Percentiles rank a stretch among this genome's conserved stretches.
These are phyloP conservation scores for Talaromyces islandicus DNA, from an alignment of 2,329 filamentous ascomycete species.

Conservation along the genomic window DNA sequence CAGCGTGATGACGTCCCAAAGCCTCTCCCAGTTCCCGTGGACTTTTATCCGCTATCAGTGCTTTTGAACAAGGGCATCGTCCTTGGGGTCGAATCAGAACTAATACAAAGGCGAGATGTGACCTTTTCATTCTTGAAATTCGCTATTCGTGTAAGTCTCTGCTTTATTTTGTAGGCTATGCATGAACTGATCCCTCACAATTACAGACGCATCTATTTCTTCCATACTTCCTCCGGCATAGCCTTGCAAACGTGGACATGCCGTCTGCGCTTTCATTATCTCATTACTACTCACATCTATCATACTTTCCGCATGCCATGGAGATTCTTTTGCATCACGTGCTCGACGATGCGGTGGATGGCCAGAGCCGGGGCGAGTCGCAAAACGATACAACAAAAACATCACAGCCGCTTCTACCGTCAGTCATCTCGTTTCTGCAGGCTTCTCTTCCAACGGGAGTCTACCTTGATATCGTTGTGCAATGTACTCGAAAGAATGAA, in stretches of 20 bases:
- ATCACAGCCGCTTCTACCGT: constrained; percentile 35
- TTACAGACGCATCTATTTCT: constrained; percentile 89
- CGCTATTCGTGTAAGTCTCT: constrained; percentile 66
- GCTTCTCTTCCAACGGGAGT: constrained; percentile 63
- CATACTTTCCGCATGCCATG: constrained; percentile 88
- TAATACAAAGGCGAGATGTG: constrained; percentile 88
- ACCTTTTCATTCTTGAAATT: constrained; percentile 88
- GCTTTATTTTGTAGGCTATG: not conserved
- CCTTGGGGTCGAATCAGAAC: constrained; percentile 82
- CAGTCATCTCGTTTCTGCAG: constrained; percentile 57
- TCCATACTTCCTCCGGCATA: constrained; percentile 75
- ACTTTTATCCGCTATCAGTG: constrained; percentile 90
- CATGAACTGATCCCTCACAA: constrained; percentile 1
- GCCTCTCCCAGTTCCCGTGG: constrained; percentile 72
- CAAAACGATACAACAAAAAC: constrained; percentile 19
- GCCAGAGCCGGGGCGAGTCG: constrained; percentile 26
- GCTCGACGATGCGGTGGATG: constrained; percentile 88
- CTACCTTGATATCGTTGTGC: constrained; percentile 91
- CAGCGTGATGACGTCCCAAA: constrained; percentile 67
- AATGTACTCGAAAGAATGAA: constrained; percentile 96
- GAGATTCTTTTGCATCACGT: constrained; percentile 91
- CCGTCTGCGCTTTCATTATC: constrained; percentile 74
- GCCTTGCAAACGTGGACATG: constrained; percentile 70
- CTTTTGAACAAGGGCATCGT: constrained; percentile 85
- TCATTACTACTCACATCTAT: constrained; percentile 76